Base-by-base conservation (phyloP, 306 rosid genomes). In the Prunus kanzakura region DNA sequence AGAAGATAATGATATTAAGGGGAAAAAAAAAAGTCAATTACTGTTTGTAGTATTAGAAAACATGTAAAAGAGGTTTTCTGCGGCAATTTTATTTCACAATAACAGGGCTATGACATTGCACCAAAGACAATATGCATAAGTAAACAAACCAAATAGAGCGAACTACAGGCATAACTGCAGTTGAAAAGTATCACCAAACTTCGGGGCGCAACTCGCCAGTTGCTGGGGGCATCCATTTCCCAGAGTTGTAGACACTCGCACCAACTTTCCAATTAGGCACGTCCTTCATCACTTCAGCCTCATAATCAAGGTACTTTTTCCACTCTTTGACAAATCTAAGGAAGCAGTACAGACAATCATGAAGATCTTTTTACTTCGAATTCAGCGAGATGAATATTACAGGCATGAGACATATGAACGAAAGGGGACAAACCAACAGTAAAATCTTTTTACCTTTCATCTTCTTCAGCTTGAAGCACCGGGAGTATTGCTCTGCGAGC, bases 241-340 rank as follows among this genome's bases (percentile, higher is more conserved):
- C 97, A n/a, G 97, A 91, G 83, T 96, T 43, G 75, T 96, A 96
- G 46, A 96, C 99, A 69, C 55, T 96, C 74, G 86, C 97, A 47
- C 99, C 99, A 58, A 96, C 99, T 88, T 96, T 96, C 98, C 99
- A 93, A 23, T 97, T 96, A 7, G 99, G 99, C 63, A 96, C 99
- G 49, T 96, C 97, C 93, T 93, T 92, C 99, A 96, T 96, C 47
- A 96, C 93, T 52, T 96, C 97, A 1, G 99, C 99, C 89, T 96
- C 98, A 43, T 93, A 93, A 19, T 91, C 97, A 4, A 96, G 97
- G 82, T 96, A 96, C 76, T 89, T 92, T 82, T 93, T 90, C 99
- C 99, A 96, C 90, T 96, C 99, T 73, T 73, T 79, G 65, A 96
- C 96, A 79, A 89, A 96, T 93, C 99, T 96, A 45, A 60, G 78